phyloP scores from a whole-genome alignment of 805 yeast genomes.

The Metahyphopichia silvanorum region DNA sequence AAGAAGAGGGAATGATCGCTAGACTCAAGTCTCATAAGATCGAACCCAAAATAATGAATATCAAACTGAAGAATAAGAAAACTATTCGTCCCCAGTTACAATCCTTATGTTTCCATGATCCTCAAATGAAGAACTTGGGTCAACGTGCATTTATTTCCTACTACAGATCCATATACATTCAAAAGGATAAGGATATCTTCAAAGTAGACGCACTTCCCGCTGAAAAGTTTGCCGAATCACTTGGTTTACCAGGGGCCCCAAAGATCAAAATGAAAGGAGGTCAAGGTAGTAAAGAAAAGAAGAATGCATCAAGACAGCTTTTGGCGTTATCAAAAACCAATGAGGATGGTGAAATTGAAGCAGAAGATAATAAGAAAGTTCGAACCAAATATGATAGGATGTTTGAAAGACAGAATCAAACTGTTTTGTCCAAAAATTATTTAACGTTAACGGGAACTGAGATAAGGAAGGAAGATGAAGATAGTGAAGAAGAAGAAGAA shows the following conservation, averaged over 20 bases:
- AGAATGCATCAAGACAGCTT: conserved; percentile 77
- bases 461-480: conserved; percentile 19
- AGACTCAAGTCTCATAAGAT: conserved; percentile 62
- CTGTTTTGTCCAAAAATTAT: conserved; percentile 86
- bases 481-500: conserved; percentile 48
- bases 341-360: conserved; percentile 56
- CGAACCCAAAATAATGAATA: conserved; percentile 67
- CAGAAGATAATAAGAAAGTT: conserved; percentile 41
- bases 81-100: conserved; percentile 82
- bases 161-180: conserved; percentile 78
- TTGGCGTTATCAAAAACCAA: conserved; percentile 48
- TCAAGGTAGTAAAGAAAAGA: conserved; percentile 61
- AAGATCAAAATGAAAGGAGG: conserved; percentile 68
- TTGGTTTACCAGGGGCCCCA: conserved; percentile 97
- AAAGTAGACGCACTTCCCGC: conserved; percentile 71
- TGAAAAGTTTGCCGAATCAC: conserved; percentile 79
- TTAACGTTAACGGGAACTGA: conserved; percentile 59
- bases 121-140: conserved; percentile 87
- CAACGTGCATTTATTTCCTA: conserved; percentile 96
- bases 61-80: conserved; percentile 70
- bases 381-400: conserved; percentile 91
- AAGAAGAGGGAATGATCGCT: conserved; percentile 71
- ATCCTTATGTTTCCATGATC: conserved; percentile 85
- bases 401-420: conserved; percentile 94
- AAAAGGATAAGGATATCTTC: conserved; percentile 84